Evolutionary conservation across 768 basidiomycete genomes (phyloP).

Genomic region (Udeniomyces megalosporus): DNA sequence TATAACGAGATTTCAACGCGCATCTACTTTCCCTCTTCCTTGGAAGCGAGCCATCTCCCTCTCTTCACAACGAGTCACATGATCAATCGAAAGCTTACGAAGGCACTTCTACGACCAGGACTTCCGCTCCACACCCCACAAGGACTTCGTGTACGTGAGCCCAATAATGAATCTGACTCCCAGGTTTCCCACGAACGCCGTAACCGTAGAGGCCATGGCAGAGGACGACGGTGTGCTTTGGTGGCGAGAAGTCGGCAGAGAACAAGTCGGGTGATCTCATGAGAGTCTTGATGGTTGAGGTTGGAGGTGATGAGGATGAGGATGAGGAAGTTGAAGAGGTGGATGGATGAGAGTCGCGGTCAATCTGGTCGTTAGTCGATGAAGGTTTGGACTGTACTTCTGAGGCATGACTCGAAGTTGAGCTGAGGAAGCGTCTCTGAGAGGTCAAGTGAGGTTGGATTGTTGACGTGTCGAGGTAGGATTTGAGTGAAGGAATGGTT

Average conservation of each 20-base stretch:
- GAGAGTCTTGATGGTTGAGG: slow-evolving; percentile 32
- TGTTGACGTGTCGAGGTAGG: too few species aligned
- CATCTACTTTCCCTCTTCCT: too few species aligned
- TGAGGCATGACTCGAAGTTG: too few species aligned
- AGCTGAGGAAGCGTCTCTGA: too few species aligned
- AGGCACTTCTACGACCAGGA: slow-evolving; percentile 90
- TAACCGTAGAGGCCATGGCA: slow-evolving; percentile 96
- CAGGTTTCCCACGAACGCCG: slow-evolving; percentile 69
- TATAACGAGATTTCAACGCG: too few species aligned
- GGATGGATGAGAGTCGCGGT: too few species aligned
- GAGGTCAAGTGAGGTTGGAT: too few species aligned
- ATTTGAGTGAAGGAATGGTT: too few species aligned
- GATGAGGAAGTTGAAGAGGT: background rate
- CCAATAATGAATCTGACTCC: slow-evolving; percentile 86
- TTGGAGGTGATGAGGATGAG: background rate
- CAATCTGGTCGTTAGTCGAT: too few species aligned
- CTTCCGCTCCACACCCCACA: slow-evolving; percentile 68
- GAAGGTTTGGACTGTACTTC: too few species aligned
- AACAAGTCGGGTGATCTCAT: slow-evolving; percentile 61
- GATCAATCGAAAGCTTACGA: slow-evolving; percentile 42
- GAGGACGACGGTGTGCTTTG: slow-evolving; percentile 71
- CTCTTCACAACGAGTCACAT: too few species aligned
- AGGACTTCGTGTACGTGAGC: slow-evolving; percentile 66
- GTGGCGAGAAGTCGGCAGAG: slow-evolving; percentile 59
- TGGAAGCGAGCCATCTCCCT: too few species aligned